Evolutionary conservation across 164 flowering plant genomes (phyloP).

Genomic region (Tinospora cordifolia): DNA sequence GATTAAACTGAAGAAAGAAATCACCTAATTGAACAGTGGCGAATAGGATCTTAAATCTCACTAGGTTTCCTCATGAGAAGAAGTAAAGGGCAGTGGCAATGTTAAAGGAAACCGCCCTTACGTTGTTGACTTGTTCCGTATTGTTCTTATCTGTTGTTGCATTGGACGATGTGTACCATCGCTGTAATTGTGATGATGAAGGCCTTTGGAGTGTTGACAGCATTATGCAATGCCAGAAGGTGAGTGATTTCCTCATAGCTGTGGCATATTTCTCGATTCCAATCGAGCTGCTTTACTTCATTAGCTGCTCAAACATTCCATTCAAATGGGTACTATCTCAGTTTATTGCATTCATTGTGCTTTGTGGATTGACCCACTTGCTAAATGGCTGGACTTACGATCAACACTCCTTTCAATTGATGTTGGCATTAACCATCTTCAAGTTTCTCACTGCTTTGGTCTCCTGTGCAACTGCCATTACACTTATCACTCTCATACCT

Average conservation of each 20-base stretch:
- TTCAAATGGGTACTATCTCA: conserved; percentile 8
- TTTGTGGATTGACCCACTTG: conserved; percentile 85
- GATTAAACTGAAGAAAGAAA: conserved; percentile 6
- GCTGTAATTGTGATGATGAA: conserved; percentile 10
- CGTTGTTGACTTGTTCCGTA: conserved; percentile 28
- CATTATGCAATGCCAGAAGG: conserved; percentile 5
- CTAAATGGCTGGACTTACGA: conserved; percentile 75
- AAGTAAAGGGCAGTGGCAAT: conserved; percentile 38
- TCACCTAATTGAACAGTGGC: not conserved
- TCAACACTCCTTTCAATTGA: conserved; percentile 64
- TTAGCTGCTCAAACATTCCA: conserved; percentile 7
- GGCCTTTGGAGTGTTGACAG: conserved; percentile 9
- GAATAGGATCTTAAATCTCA: not conserved
- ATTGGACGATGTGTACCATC: not conserved
- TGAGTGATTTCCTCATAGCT: conserved; percentile 7
- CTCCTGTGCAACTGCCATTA: conserved; percentile 83
- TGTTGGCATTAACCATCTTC: conserved; percentile 72
- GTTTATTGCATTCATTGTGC: conserved; percentile 60
- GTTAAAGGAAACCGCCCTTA: conserved; percentile 45
- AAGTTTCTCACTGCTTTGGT: conserved; percentile 85
- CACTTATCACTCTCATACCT: conserved; percentile 75
- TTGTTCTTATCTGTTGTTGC: conserved; percentile 21
- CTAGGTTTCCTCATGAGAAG: conserved; percentile 10
- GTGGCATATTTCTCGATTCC: conserved; percentile 9
- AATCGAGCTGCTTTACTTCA: conserved; percentile 7